Evolutionary conservation across 306 rosid genomes (phyloP), one percentile per base, ranked within the genome.

Genomic region (Fragaria ananassa): DNA sequence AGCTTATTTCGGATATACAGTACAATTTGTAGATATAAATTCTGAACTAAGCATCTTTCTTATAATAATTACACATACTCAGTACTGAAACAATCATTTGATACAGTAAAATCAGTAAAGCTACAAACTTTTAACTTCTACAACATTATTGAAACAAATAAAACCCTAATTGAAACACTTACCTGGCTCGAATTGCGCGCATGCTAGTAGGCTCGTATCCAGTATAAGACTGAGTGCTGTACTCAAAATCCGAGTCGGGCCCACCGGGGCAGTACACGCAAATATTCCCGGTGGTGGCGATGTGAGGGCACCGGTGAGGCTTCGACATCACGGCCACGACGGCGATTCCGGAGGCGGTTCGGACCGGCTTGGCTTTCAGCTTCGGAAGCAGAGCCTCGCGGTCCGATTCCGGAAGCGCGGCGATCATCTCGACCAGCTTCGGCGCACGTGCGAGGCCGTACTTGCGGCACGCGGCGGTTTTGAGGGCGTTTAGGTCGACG

Each of bases 131-230:
- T 53, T 1, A 72, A 72, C 67, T 72, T 60, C 4, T 54, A 4
- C 31, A 56, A 0, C 14, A 21, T 21, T 5, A 56, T 10, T 21
- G 14, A 57, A 58, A 5, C 37, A 25, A 4, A 10, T 4, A 4
- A 56, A 61, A 13, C 68, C 68, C 42, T 14, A 62, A 31, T 11
- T 31, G 68, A 62, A 62, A 62, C 68, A 1, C 41, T 64, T 10
- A 90, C 99, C 99, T 88, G 6, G 99, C 99, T 53, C 99, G 89
- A 88, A 95, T 95, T 13, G 99, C 99, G 8, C 99, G 91, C 99
- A 95, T 95, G 21, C 99, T 95, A 10, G 97, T 95, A 2, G 99
- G 99, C 89, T 95, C 97, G 60, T 95, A 95, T n/a, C 97, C 97
- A 47, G 99, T 95, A 42, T 95, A 95, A 65, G 97, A 95, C 80